Evolutionary conservation across 306 rosid species (phyloP).

Genomic region (Mimosa bimucronata): DNA sequence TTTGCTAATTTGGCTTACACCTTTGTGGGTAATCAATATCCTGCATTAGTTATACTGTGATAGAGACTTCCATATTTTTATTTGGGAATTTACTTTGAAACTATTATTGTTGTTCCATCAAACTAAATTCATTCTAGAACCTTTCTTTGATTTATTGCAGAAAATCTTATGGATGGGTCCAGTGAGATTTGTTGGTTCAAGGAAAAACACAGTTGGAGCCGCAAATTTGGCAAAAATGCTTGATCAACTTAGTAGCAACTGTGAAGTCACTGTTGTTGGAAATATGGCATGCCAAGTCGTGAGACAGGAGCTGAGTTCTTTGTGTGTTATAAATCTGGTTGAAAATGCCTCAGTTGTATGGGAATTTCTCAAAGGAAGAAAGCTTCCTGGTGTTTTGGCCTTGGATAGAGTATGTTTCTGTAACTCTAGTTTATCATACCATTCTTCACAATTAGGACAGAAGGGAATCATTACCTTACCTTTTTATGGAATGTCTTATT

Average conservation of each 20-base stretch:
- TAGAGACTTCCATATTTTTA: constrained; percentile 8
- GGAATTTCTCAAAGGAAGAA: constrained; percentile 91
- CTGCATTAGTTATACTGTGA: not conserved
- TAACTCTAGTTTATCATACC: constrained; percentile 25
- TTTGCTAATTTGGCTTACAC: constrained; percentile 29
- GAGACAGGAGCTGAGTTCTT: constrained; percentile 53
- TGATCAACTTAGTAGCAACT: constrained; percentile 51
- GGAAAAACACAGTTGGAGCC: constrained; percentile 53
- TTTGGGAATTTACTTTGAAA: constrained; percentile 22
- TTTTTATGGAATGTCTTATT: not conserved
- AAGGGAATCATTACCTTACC: constrained; percentile 7
- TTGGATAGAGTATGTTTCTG: constrained; percentile 67
- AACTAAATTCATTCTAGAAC: constrained; percentile 18
- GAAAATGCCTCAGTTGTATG: constrained; percentile 83
- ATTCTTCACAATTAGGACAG: constrained; percentile 7
- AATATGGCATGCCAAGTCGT: constrained; percentile 59
- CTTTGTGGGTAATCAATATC: not conserved
- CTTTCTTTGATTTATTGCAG: constrained; percentile 51
- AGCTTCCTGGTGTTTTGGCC: constrained; percentile 82
- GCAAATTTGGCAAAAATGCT: constrained; percentile 70
- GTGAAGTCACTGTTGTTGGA: constrained; percentile 75
- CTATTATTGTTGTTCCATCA: not conserved
- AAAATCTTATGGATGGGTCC: constrained; percentile 86
- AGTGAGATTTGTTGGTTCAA: constrained; percentile 56
- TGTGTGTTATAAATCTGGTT: constrained; percentile 50